Base-by-base conservation (phyloP, 75 land plant species). In the Pseudotsuga menziesii region DNA sequence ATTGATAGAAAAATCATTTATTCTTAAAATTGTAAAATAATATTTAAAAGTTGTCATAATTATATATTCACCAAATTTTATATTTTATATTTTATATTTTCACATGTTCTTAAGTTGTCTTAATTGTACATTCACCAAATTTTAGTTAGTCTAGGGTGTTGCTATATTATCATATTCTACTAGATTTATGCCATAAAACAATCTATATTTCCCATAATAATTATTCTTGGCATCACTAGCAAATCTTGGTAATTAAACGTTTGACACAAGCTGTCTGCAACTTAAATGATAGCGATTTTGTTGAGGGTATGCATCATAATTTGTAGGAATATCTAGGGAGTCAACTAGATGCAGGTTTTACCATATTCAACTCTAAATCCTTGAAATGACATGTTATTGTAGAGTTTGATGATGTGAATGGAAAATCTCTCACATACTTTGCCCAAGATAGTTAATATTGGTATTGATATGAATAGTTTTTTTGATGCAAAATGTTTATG, bases 371-470 rank as follows among this genome's bases (percentile, higher is more conserved):
- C 44, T 84, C 97, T 0, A 97, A 96, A 78, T 94, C 99, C 12
- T 63, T 96, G 75, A 90, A 90, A 44, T 96, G 97, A 94, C 97
- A 97, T 73, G 99, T 97, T 32, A 94, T 96, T 89, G 99, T 96
- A 61, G 99, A 96, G 78, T 96, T 96, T 85, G 99, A 96, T 87
- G 99, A 96, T 82, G 99, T 96, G 64, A 96, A 96, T 87, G 98
- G 98, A 35, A 96, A 96, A 78, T 97, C 93, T 27, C 89, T 93
- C n/a, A 93, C 99, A 3, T 94, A 92, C 77, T 94, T 94, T 79
- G 99, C 99, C 72, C 95, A 94, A 59, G 97, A 96, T 78, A 85
- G 99, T 97, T 94, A 79, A 57, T 80, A 67, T 20, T 60, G 11
- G 56, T 80, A 22, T 48, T 64, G 12, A 56, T 52, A n/a, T 16